Evolutionary conservation across 805 yeast species (phyloP).

Genomic region (Spathaspora hagerdaliae): DNA sequence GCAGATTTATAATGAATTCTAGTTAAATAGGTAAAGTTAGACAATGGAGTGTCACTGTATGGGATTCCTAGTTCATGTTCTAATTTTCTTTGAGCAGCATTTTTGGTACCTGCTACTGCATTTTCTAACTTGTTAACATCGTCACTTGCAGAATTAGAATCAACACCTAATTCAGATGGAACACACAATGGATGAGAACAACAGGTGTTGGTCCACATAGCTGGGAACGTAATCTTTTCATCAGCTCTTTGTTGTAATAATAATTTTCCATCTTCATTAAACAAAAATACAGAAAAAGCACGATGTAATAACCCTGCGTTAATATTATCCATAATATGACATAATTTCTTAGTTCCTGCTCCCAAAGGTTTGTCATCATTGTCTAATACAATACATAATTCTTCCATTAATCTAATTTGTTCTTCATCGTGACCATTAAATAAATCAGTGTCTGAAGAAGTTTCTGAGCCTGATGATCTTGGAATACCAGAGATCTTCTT

Average conservation of each 20-base stretch:
- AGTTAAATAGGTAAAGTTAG: conserved; percentile 76
- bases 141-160: conserved; percentile 7
- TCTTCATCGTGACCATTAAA: conserved; percentile 89
- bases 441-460: conserved; percentile 36
- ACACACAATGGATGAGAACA: conserved; percentile 96
- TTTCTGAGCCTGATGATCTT: conserved; percentile 35
- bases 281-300: conserved; percentile 93
- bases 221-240: conserved; percentile 94
- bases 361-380: conserved; percentile 85
- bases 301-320: conserved; percentile 85
- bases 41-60: conserved; percentile 53
- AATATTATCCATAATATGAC: conserved; percentile 86
- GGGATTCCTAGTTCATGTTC: conserved; percentile 91
- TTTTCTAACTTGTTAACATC: conserved; percentile 39
- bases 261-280: conserved; percentile 70
- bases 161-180: conserved; percentile 68
- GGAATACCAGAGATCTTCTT: conserved; percentile 57
- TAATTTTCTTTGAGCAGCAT: conserved; percentile 88
- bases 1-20: conserved; percentile 93
- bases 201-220: conserved; percentile 98
- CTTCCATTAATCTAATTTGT: conserved; percentile 93
- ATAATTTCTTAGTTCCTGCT: conserved; percentile 87
- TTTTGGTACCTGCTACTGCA: conserved; percentile 74
- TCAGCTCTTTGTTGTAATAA: conserved; percentile 93
- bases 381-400: conserved; percentile 90